Percentiles rank a stretch among this genome's conserved stretches.
Evolutionary conservation across 148 eudicot genomes (phyloP).

Genomic region (Hydrangea macrophylla): DNA sequence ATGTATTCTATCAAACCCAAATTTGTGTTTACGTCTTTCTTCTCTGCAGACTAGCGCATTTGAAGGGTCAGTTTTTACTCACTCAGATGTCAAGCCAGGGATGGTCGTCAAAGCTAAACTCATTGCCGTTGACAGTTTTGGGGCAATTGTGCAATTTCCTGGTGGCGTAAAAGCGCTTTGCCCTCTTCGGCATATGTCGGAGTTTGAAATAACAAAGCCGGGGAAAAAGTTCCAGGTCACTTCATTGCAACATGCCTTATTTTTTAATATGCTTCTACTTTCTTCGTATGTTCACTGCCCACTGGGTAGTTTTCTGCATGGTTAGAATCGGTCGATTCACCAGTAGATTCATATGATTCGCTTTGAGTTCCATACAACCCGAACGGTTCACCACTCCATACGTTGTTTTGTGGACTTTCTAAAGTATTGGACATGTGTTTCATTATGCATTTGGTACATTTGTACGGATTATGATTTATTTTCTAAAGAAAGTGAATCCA

Average conservation of each 20-base stretch:
- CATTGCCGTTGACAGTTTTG: conserved; percentile 52
- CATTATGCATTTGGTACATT: too few species aligned
- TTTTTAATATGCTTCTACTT: neutral
- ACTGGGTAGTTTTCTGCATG: neutral
- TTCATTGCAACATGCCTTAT: conserved; percentile 8
- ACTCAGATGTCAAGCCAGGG: conserved; percentile 96
- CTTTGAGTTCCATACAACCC: too few species aligned
- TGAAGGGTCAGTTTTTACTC: conserved; percentile 93
- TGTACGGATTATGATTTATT: too few species aligned
- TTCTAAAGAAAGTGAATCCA: too few species aligned
- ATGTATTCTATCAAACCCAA: neutral
- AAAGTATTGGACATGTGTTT: too few species aligned
- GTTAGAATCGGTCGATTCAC: too few species aligned
- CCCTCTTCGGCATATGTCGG: conserved; percentile 96
- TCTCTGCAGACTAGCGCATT: conserved; percentile 78
- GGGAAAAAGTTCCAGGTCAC: conserved; percentile 84
- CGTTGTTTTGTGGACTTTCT: too few species aligned
- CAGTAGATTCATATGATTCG: too few species aligned
- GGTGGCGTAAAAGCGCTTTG: conserved; percentile 98
- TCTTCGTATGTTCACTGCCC: neutral
- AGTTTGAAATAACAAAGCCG: conserved; percentile 77
- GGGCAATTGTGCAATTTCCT: conserved; percentile 80
- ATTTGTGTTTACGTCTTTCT: conserved; percentile 1
- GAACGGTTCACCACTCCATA: too few species aligned
- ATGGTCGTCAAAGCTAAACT: conserved; percentile 92